Evolutionary conservation across 1,139 yeast species (phyloP).

Genomic region (Kurtzmaniella quercitrusa): DNA sequence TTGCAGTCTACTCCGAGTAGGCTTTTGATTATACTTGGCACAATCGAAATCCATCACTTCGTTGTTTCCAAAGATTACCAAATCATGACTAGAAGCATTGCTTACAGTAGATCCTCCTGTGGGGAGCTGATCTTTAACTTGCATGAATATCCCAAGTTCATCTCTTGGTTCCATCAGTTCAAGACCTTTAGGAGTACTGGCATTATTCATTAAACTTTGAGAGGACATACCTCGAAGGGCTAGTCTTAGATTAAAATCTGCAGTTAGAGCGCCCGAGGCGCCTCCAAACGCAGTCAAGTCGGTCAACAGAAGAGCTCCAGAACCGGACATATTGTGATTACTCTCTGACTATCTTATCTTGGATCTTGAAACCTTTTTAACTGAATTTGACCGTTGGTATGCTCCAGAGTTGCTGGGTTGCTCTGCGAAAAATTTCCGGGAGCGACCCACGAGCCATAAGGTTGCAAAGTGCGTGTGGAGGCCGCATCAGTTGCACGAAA

Average conservation of each 20-base stretch:
- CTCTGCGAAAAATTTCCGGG: background rate
- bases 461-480: background rate
- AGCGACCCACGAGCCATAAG: background rate
- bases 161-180: background rate
- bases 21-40: background rate
- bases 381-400: background rate
- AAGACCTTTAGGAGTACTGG: background rate
- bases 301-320: background rate
- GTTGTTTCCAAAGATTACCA: slow-evolving; percentile 4
- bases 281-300: background rate
- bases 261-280: background rate
- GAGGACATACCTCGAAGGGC: background rate
- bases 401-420: background rate
- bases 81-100: background rate
- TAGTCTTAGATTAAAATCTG: background rate
- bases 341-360: background rate
- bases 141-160: background rate
- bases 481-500: background rate
- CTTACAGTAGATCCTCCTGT: background rate
- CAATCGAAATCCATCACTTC: slow-evolving; percentile 6
- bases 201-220: background rate
- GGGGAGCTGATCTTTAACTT: background rate
- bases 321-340: background rate
- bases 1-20: background rate
- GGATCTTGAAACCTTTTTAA: background rate